phyloP scores from a whole-genome alignment of 768 basidiomycete genomes.

The Tylopilus vinaceipallidus region DNA sequence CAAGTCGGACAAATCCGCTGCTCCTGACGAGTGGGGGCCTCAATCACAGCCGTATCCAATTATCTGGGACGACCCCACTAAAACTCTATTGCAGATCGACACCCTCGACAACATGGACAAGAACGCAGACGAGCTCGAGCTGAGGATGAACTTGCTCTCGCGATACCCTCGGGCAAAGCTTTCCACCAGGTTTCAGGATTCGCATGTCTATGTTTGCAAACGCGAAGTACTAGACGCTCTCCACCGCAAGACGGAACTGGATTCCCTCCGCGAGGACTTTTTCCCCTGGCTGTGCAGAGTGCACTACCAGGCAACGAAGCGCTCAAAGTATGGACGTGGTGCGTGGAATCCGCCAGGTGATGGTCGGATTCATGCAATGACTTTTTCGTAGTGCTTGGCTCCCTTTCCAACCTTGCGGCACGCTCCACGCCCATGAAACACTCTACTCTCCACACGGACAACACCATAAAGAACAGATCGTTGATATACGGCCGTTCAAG shows the following conservation, averaged over 20 bases:
- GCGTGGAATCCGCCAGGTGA: constrained; percentile 11
- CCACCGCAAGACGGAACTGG: constrained; percentile 63
- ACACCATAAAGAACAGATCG: constrained; percentile 18
- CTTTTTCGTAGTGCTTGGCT: constrained; percentile 41
- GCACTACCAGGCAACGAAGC: constrained; percentile 66
- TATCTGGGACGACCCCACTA: constrained; percentile 63
- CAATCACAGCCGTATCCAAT: constrained; percentile 48
- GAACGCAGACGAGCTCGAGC: constrained; percentile 66
- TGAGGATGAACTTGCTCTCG: constrained; percentile 74
- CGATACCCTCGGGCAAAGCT: constrained; percentile 74
- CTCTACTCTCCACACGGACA: constrained; percentile 46
- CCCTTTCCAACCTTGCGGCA: constrained; percentile 42
- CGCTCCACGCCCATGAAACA: constrained; percentile 48
- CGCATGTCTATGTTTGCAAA: constrained; percentile 89
- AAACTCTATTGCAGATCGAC: constrained; percentile 71
- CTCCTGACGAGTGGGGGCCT: constrained; percentile 67
- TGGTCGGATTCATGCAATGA: neutral
- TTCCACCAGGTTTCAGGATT: constrained; percentile 70
- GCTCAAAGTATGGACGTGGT: constrained; percentile 60
- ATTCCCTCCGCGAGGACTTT: constrained; percentile 87
- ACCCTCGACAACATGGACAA: constrained; percentile 65
- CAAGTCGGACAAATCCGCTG: constrained; percentile 50
- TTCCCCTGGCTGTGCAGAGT: constrained; percentile 90
- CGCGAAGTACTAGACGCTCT: constrained; percentile 70
- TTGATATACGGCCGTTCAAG: constrained; percentile 1